phyloP scores from a whole-genome alignment of 805 yeast genomes.

The Ogataea saltuana region DNA sequence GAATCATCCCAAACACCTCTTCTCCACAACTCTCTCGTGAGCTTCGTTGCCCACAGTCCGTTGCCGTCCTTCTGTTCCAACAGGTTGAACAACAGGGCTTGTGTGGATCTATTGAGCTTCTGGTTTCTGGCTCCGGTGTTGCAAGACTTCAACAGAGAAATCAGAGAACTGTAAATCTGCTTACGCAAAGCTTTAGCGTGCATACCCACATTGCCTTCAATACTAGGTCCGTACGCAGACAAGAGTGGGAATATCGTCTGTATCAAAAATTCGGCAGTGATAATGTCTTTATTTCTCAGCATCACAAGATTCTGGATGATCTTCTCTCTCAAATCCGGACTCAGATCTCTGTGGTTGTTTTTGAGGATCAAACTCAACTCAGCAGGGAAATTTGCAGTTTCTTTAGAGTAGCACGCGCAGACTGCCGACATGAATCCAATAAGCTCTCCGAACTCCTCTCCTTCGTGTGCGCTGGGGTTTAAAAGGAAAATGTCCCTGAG shows the following conservation, averaged over 20 bases:
- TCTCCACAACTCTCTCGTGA: constrained; percentile 95
- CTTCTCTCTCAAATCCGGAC: constrained; percentile 87
- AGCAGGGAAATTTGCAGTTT: constrained; percentile 79
- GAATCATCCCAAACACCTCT: constrained; percentile 98
- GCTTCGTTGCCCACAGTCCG: constrained; percentile 94
- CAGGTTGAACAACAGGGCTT: constrained; percentile 85
- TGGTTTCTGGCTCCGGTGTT: constrained; percentile 90
- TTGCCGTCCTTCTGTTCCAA: constrained; percentile 74
- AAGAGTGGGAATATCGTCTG: constrained; percentile 88
- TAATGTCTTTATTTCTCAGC: constrained; percentile 82
- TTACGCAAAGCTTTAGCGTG: constrained; percentile 82
- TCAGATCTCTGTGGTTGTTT: constrained; percentile 76
- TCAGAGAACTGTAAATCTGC: constrained; percentile 77
- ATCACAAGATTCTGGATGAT: constrained; percentile 85
- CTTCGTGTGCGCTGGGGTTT: constrained; percentile 62
- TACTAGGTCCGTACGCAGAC: constrained; percentile 58
- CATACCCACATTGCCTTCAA: constrained; percentile 48
- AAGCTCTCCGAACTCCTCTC: constrained; percentile 74
- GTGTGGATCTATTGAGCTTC: constrained; percentile 84
- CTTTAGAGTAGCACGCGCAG: constrained; percentile 84
- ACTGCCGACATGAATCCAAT: constrained; percentile 93
- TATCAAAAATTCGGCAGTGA: constrained; percentile 76
- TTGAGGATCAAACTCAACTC: constrained; percentile 70
- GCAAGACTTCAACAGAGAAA: constrained; percentile 75
- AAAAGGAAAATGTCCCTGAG: constrained; percentile 81